phyloP scores from a whole-genome alignment of 768 basidiomycete species.

The Hortiboletus campestris region DNA sequence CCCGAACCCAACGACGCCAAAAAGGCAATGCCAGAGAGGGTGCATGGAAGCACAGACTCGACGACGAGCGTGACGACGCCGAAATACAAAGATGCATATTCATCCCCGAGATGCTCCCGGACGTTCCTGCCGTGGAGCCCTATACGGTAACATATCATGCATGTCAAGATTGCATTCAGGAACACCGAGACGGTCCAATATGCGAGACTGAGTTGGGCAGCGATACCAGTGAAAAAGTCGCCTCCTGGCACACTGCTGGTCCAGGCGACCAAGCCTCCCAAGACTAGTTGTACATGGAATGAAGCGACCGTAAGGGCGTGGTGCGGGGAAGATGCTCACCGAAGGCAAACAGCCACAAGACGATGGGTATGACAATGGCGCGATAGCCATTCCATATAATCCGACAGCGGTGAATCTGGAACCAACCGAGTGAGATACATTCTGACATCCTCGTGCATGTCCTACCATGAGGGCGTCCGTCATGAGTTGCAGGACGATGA shows the following conservation, averaged over 20 bases:
- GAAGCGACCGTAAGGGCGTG: background rate
- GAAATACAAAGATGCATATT: slow-evolving; percentile 21
- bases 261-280: slow-evolving; percentile 16
- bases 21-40: slow-evolving; percentile 24
- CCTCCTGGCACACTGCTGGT: slow-evolving; percentile 14
- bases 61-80: slow-evolving; percentile 9
- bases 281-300: slow-evolving; percentile 6
- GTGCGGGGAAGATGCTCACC: slow-evolving; percentile 5
- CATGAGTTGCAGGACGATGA: slow-evolving; percentile 34
- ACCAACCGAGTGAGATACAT: slow-evolving; percentile 1
- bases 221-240: slow-evolving; percentile 16
- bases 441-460: background rate
- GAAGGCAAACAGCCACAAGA: slow-evolving; percentile 25
- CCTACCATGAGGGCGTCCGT: slow-evolving; percentile 32
- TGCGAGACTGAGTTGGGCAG: slow-evolving; percentile 10
- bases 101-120: slow-evolving; percentile 9
- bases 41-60: slow-evolving; percentile 27
- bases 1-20: slow-evolving; percentile 16
- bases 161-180: slow-evolving; percentile 19
- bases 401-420: slow-evolving; percentile 41
- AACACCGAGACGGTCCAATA: slow-evolving; percentile 17
- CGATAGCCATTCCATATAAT: slow-evolving; percentile 31
- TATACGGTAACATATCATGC: slow-evolving; percentile 22
- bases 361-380: slow-evolving; percentile 12
- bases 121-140: slow-evolving; percentile 7